These are phyloP conservation scores for Podospora didyma DNA, from an alignment of 495 filamentous ascomycete genomes.

Conservation along the genomic window DNA sequence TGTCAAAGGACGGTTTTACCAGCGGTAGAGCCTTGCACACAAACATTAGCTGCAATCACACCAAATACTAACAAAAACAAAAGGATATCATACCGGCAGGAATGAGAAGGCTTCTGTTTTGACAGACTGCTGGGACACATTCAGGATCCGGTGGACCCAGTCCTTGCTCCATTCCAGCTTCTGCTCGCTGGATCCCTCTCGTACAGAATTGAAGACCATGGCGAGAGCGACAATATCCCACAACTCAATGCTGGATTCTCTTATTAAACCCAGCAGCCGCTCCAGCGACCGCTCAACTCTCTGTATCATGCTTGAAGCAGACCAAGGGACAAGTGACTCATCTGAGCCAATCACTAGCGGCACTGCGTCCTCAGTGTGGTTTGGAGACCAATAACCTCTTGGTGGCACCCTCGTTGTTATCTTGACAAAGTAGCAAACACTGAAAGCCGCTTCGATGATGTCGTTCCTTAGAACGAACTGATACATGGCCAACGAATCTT, in stretches of 20 bases:
- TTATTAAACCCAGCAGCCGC: slow-evolving; percentile 19
- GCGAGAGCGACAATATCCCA: slow-evolving; percentile 32
- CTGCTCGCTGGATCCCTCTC: not conserved
- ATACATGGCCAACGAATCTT: slow-evolving; percentile 31
- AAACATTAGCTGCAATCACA: too few species aligned
- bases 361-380: slow-evolving; percentile 15
- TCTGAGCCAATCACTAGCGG: slow-evolving; percentile 8
- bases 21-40: too few species aligned
- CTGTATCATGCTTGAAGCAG: slow-evolving; percentile 24
- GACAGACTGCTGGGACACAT: not conserved
- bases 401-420: slow-evolving; percentile 2
- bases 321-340: slow-evolving; percentile 24
- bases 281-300: slow-evolving; percentile 29
- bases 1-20: too few species aligned
- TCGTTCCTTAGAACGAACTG: slow-evolving; percentile 31
- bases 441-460: slow-evolving; percentile 33
- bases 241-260: slow-evolving; percentile 28
- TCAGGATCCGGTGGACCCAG: not conserved
- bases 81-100: not conserved
- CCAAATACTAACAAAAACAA: too few species aligned
- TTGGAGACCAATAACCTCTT: not conserved
- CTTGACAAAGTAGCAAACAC: slow-evolving; percentile 36
- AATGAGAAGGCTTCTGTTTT: not conserved
- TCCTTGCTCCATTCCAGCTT: not conserved
- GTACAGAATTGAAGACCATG: slow-evolving; percentile 13